Conservation (phyloP, 805 yeast species). For the Grigorovia transvaalensis region DNA sequence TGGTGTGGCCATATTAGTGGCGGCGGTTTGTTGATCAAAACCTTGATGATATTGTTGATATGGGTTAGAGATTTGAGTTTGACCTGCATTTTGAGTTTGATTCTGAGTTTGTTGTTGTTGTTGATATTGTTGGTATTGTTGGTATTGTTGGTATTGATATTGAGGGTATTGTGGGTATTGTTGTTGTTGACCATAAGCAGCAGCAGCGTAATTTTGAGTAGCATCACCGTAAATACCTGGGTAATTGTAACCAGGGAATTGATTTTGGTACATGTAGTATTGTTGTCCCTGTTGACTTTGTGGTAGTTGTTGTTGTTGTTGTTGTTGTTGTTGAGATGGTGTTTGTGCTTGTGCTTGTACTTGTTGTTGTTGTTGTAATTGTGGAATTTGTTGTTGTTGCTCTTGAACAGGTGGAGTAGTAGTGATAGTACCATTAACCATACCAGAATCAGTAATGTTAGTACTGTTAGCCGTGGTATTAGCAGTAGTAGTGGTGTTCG, state of each 20-base stretch:
- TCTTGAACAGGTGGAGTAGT: conserved; percentile 5
- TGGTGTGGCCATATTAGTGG: conserved; percentile 16
- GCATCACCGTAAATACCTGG: conserved; percentile 30
- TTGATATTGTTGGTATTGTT: conserved; percentile 10
- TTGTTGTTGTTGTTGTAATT: background rate
- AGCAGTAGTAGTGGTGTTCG: conserved; percentile 2
- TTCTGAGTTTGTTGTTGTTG: background rate
- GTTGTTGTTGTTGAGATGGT: conserved; percentile 9
- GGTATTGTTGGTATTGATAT: conserved; percentile 21
- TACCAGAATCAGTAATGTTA: conserved; percentile 13
- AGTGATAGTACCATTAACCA: background rate
- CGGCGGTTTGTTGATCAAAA: conserved; percentile 4
- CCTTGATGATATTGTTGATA: conserved; percentile 2
- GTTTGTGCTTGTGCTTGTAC: conserved; percentile 17
- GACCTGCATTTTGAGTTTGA: conserved; percentile 1
- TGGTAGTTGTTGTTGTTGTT: background rate
- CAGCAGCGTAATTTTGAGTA: conserved; percentile 20
- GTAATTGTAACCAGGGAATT: conserved; percentile 29
- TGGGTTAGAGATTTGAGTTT: background rate
- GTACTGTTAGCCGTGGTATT: conserved; percentile 1
- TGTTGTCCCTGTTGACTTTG: conserved; percentile 27
- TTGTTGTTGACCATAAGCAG: conserved; percentile 22
- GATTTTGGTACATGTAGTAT: conserved; percentile 30
- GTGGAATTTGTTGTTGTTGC: conserved; percentile 18
- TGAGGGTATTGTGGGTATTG: conserved; percentile 27